A percentile compares a stretch with the other conserved stretches of the same genome.
phyloP scores from a whole-genome alignment of 345 rosid species.

The Murraya koenigii region DNA sequence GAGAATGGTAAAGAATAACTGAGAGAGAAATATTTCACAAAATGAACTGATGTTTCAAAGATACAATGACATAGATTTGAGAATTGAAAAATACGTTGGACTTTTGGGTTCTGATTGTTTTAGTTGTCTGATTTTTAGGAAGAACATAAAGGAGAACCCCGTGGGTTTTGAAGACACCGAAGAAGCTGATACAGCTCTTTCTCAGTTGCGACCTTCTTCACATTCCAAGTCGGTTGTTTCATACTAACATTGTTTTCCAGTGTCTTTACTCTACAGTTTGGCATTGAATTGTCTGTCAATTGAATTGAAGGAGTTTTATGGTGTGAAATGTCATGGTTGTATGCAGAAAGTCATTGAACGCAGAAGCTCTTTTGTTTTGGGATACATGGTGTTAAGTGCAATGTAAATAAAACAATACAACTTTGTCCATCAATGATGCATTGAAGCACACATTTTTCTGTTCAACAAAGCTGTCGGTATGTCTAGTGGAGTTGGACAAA shows the following conservation, averaged over 20 bases:
- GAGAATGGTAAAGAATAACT: neutral
- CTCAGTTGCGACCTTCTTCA: slow-evolving; percentile 45
- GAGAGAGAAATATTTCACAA: neutral
- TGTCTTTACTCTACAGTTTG: neutral
- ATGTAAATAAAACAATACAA: slow-evolving; percentile 6
- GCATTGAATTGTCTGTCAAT: slow-evolving; percentile 6
- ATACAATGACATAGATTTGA: neutral
- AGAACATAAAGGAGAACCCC: slow-evolving; percentile 27
- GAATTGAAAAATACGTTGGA: neutral
- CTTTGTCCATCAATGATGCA: neutral
- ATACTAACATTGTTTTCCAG: slow-evolving; percentile 24
- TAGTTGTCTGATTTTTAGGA: slow-evolving; percentile 40
- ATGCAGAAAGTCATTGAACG: neutral
- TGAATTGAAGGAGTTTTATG: neutral
- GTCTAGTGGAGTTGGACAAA: neutral
- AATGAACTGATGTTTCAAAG: neutral
- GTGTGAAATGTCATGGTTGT: slow-evolving; percentile 8
- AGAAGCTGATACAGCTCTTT: slow-evolving; percentile 56
- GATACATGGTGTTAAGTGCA: neutral
- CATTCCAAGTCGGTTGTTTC: slow-evolving; percentile 62
- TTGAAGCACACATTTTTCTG: neutral
- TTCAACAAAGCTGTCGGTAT: neutral
- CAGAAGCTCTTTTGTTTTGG: neutral
- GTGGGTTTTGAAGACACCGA: slow-evolving; percentile 44
- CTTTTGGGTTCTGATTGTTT: slow-evolving; percentile 1